Evolutionary conservation across 108 stramenopile genomes (phyloP).

Genomic region (Seminavis robusta): DNA sequence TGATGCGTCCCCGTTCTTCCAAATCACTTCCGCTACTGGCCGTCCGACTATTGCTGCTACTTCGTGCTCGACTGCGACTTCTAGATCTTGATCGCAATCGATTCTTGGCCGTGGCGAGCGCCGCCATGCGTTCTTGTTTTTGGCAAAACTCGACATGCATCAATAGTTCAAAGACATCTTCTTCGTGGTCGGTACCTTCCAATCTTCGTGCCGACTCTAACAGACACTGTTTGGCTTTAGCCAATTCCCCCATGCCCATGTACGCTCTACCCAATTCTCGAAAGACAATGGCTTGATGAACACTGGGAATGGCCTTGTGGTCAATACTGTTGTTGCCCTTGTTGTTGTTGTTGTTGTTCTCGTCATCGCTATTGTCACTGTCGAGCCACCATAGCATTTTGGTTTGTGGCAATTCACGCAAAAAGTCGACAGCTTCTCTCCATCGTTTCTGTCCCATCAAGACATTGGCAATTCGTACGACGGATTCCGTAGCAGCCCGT

Average conservation of each 20-base stretch:
- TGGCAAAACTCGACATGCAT: constrained; percentile 26
- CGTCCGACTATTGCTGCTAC: too few relatives aligned
- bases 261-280: constrained; percentile 1
- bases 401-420: constrained; percentile 4
- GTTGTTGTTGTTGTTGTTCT: too few relatives aligned
- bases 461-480: too few relatives aligned
- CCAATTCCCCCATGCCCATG: constrained; percentile 1
- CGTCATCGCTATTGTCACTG: too few relatives aligned
- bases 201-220: constrained; percentile 1
- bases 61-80: too few relatives aligned
- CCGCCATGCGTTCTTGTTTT: not conserved
- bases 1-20: too few relatives aligned
- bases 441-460: constrained; percentile 4
- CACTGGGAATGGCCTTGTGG: not conserved
- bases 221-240: constrained; percentile 1
- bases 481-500: too few relatives aligned
- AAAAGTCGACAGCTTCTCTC: constrained; percentile 1
- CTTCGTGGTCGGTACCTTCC: constrained; percentile 16
- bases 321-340: not conserved
- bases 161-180: constrained; percentile 21
- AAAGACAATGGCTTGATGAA: not conserved
- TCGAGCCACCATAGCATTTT: too few relatives aligned
- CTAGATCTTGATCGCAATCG: too few relatives aligned
- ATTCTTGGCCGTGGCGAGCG: not conserved
- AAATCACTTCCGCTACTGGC: too few relatives aligned